These are phyloP conservation scores for Dendrocalamus latiflorus DNA, from an alignment of 202 grass and related monocot genomes.

Conservation along the genomic window DNA sequence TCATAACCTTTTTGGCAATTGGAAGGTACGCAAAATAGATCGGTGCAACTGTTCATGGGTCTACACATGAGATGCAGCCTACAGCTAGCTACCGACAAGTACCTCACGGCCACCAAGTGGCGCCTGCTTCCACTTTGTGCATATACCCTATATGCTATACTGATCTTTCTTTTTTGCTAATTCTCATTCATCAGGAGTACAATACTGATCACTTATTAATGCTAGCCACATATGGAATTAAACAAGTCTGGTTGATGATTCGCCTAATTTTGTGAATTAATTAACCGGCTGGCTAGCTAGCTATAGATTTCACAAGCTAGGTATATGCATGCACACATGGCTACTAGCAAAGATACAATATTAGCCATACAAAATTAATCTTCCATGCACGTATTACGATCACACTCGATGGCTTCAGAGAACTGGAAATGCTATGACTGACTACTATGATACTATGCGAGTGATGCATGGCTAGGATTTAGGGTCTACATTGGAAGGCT, in stretches of 20 bases:
- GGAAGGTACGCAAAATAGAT: constrained; percentile 13
- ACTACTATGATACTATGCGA: neutral
- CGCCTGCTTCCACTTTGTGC: neutral
- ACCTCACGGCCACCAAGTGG: neutral
- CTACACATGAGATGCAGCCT: neutral
- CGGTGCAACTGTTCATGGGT: neutral
- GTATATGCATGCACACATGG: too few relatives aligned
- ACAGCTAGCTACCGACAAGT: neutral
- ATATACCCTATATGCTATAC: too few relatives aligned
- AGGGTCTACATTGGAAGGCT: constrained; percentile 6
- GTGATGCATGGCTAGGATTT: neutral
- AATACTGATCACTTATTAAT: too few relatives aligned
- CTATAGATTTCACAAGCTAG: too few relatives aligned
- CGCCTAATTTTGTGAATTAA: too few relatives aligned
- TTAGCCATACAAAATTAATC: neutral
- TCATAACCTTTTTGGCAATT: neutral
- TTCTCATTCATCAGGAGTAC: too few relatives aligned
- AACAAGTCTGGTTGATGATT: too few relatives aligned
- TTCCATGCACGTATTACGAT: neutral
- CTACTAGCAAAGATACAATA: neutral
- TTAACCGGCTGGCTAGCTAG: too few relatives aligned
- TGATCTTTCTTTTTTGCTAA: too few relatives aligned
- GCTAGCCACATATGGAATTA: too few relatives aligned
- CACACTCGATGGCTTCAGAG: neutral
- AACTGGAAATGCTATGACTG: neutral